Evolutionary conservation across 352 stramenopile genomes (phyloP), one percentile per base, ranked within the genome.

Genomic region (Detonula confervacea): DNA sequence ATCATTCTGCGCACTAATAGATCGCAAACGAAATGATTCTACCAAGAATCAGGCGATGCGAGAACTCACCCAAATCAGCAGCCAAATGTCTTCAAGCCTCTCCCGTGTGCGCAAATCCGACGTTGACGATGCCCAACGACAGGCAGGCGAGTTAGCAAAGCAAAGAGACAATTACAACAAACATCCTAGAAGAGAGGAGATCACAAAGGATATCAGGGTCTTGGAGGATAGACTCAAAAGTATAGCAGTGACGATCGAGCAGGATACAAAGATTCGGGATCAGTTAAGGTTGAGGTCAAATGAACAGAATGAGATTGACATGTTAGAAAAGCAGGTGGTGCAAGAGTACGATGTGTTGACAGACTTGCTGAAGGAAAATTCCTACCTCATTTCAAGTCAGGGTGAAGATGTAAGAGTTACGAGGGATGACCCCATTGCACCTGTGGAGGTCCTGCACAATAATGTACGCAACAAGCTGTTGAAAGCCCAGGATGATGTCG

Each of bases 131-230:
- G 81, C 83, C 2, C 80, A 78, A 66, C 52, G 47, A 1, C 71
- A 80, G 20, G 76, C 83, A 9, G 52, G 30, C 12, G 62, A 77
- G 35, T 49, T 86, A 18, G 57, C 67, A 0, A 63, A 77, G 57
- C 51, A 29, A 7, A 33, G 81, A 11, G 73, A 88, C 57, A 44
- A 67, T n/a, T 60, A 70, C 29, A 78, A 76, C 16, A 75, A 64
- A 14, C 54, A 83, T 61, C 73, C 69, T 46, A 66, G 82, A 20
- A 61, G 67, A 24, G 77, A 70, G 16, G 59, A 91, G 30, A 94
- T 92, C 62, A 68, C 77, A 9, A 80, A 77, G 37, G 85, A 93
- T 73, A 92, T 93, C 42, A 57, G 70, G 14, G 80, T 79, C n/a
- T 30, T 83, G 14, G 85, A 91, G 56, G 73, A 84, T 9, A 92